Evolutionary conservation across 2,329 filamentous ascomycete genomes (phyloP).

Genomic region (Chaetoscypha palmicola): DNA sequence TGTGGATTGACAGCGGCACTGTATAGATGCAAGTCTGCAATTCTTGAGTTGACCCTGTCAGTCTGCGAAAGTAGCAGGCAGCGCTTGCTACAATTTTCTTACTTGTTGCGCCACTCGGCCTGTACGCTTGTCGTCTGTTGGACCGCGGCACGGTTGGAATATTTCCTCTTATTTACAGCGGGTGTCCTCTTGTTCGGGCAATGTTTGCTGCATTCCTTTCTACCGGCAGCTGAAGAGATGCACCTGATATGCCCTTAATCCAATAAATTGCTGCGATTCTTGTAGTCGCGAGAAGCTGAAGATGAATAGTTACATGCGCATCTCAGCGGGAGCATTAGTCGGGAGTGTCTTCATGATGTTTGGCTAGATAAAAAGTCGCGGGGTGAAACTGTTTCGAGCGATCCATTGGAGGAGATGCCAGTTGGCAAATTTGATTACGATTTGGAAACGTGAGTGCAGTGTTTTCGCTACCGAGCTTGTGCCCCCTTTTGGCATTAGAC

Average conservation of each 20-base stretch:
- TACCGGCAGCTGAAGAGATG: background rate
- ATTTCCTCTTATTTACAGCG: background rate
- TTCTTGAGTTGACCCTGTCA: background rate
- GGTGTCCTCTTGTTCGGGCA: background rate
- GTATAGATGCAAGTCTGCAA: background rate
- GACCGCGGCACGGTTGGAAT: background rate
- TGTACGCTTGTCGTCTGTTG: background rate
- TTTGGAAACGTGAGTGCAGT: slow-evolving; percentile 51
- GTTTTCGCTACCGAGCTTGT: too few species aligned
- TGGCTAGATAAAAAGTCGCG: slow-evolving; percentile 54
- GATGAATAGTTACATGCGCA: slow-evolving; percentile 65
- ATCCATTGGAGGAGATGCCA: slow-evolving; percentile 64
- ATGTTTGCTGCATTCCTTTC: background rate
- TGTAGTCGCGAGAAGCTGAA: slow-evolving; percentile 5
- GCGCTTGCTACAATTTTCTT: slow-evolving; percentile 2
- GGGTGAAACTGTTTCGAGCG: slow-evolving; percentile 49
- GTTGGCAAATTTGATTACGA: slow-evolving; percentile 65
- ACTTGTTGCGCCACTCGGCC: background rate
- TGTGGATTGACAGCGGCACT: slow-evolving; percentile 1
- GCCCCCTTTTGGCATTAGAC: too few species aligned
- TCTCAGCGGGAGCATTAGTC: slow-evolving; percentile 70
- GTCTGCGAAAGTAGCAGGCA: background rate
- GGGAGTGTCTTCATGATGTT: slow-evolving; percentile 64
- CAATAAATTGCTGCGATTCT: background rate
- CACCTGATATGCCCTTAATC: background rate